phyloP scores from a whole-genome alignment of 495 filamentous ascomycete species.

The Friedmanniomyces simplex region DNA sequence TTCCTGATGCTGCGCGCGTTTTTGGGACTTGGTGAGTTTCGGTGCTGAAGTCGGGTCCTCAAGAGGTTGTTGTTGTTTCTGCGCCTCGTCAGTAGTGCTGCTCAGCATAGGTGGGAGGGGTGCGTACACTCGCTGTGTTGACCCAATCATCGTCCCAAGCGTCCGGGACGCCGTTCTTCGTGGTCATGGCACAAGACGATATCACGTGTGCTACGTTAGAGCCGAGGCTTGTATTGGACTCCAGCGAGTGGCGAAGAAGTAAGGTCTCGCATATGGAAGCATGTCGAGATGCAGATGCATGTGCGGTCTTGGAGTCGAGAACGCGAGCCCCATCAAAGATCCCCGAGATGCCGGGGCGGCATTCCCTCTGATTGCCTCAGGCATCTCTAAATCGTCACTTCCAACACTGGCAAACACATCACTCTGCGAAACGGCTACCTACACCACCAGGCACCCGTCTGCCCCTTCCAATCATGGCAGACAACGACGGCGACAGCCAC shows the following conservation, averaged over 20 bases:
- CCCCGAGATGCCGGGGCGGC: neutral
- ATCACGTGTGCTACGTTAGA: neutral
- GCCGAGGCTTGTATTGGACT: no score
- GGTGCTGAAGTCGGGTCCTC: constrained; percentile 19
- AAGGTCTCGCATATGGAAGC: no score
- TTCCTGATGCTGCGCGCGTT: constrained; percentile 68
- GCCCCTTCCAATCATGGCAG: constrained; percentile 2
- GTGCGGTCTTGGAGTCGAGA: neutral
- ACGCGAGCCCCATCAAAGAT: neutral
- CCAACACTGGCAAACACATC: neutral
- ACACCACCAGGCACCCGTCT: neutral
- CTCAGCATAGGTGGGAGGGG: neutral
- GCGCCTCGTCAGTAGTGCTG: neutral
- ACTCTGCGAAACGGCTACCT: neutral
- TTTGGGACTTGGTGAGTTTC: constrained; percentile 62
- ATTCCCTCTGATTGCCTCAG: neutral
- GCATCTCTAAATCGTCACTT: no score
- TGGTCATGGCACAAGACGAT: constrained; percentile 33
- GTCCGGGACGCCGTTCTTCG: constrained; percentile 48
- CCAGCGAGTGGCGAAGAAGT: no score
- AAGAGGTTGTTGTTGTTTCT: constrained; percentile 14
- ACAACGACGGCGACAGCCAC: constrained; percentile 15
- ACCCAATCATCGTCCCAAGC: constrained; percentile 94
- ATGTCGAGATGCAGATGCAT: neutral
- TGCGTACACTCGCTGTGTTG: constrained; percentile 55